A percentile compares a stretch with the other conserved stretches of the same genome.
Evolutionary conservation across 352 stramenopile genomes (phyloP).

Genomic region (Thalassiosira sp.): DNA sequence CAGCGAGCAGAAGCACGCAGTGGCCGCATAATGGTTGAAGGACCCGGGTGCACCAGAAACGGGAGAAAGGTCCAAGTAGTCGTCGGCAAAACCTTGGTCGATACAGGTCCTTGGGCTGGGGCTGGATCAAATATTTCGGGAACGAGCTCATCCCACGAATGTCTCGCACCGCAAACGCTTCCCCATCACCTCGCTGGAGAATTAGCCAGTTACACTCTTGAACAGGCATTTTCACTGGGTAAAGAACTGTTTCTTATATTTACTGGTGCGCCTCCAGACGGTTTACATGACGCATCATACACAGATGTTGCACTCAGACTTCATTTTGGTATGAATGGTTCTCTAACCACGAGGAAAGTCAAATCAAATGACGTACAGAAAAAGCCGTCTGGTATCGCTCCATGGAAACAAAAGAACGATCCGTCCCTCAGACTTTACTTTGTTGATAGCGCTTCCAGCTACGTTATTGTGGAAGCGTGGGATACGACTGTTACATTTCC

Average conservation of each 20-base stretch:
- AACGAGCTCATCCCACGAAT: background rate
- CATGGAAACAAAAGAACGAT: constrained; percentile 48
- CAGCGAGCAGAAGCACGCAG: no score
- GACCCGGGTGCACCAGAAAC: constrained; percentile 61
- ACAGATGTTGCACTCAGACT: constrained; percentile 48
- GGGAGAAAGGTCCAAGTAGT: constrained; percentile 44
- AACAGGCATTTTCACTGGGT: constrained; percentile 55
- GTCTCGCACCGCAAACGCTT: background rate
- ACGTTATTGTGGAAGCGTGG: constrained; percentile 35
- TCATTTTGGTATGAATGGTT: constrained; percentile 74
- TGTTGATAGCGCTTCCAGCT: constrained; percentile 9
- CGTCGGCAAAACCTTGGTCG: constrained; percentile 36
- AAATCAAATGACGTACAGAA: constrained; percentile 15
- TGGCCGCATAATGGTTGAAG: constrained; percentile 66
- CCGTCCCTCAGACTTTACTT: constrained; percentile 32
- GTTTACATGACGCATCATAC: no score
- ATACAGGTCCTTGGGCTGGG: background rate
- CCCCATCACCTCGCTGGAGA: constrained; percentile 21
- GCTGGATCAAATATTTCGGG: background rate
- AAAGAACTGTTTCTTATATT: constrained; percentile 74
- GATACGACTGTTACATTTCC: constrained; percentile 36
- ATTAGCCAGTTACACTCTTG: constrained; percentile 28
- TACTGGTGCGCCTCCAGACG: background rate
- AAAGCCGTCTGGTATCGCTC: constrained; percentile 21
- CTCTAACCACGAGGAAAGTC: constrained; percentile 36